Evolutionary conservation across 495 filamentous ascomycete genomes (phyloP), one percentile per base, ranked within the genome.

Genomic region (Echria macrotheca): DNA sequence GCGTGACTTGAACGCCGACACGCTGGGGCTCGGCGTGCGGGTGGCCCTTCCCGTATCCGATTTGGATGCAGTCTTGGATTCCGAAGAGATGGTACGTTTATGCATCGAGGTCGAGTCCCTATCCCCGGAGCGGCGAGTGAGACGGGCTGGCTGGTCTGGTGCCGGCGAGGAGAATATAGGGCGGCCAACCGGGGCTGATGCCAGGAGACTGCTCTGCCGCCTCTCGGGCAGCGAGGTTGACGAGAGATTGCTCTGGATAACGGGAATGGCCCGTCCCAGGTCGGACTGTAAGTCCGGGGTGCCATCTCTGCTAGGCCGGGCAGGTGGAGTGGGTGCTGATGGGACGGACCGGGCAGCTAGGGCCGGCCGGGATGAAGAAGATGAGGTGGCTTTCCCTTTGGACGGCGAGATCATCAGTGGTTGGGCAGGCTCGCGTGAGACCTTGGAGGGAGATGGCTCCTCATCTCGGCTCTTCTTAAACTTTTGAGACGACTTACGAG

Each of bases 281-380:
- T 78, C 73, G 23, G 78, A 68, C 36, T 68, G 63, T 17, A 95
- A 72, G 44, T 81, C 80, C 37, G 83, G 76, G 1, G 85, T 87
- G 8, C 87, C 87, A 53, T 93, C 83, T 74, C 91, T 75, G 60
- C 87, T 96, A 4, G 90, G 90, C 48, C 90, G 69, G 38, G 69
- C 61, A 12, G 84, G 83, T 36, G 75, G 70, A 24, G 58, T 58
- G 37, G 54, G 59, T 47, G 57, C 69, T 47, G 64, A 53, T 31
- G 67, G 46, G 51, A 58, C 50, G 47, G 56, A 37, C 44, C 55
- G 60, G 50, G 59, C 47, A 44, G 52, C 35, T 36, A 52, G 53
- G 26, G 33, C 41, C 18, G 43, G 51, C 9, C 64, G 66, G 25
- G 60, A 56, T 11, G 61, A 63, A 36, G 63, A 59, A 47, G 56